Evolutionary conservation across 768 basidiomycete genomes (phyloP), one percentile per base, ranked within the genome.

Genomic region (Phaffia tasmanica): DNA sequence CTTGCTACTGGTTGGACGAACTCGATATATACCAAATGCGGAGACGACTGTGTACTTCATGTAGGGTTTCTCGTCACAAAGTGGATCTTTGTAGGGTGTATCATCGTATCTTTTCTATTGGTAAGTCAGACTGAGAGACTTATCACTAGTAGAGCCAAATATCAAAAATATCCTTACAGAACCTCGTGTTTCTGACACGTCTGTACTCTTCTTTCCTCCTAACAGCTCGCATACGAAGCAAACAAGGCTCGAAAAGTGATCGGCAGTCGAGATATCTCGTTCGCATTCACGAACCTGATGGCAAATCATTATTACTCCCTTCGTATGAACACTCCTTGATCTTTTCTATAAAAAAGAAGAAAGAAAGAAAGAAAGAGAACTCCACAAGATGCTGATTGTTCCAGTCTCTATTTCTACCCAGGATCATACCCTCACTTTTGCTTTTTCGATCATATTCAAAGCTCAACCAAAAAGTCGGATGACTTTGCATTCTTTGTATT

Each of bases 401-500:
- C n/a, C n/a, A n/a, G n/a, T n/a, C n/a, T 53, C 29, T 61, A 48
- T 23, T 57, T 53, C 46, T 49, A 53, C 46, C 11, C 72, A 93
- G 91, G 89, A 62, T 90, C 88, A 51, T 99, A 97, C 76, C 86
- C 94, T 75, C 89, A 94, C 75, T 97, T 97, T 76, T 98, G 95
- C 77, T 92, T 99, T 81, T 98, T 98, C 76, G 86, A 88, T 72
- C 91, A 97, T 72, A 95, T 99, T 77, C 85, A 85, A 74, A 86
- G 89, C 74, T 98, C 95, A 30, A 92, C 91, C 35, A 97, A 94
- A 81, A 85, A 84, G 69, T 92, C 87, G 76, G 95, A 99, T 75
- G 90, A 95, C 74, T 92, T 99, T 77, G 93, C 94, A 46, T 98
- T 98, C 81, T 99, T 95, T 77, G 84, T 98, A 74, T 99, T 98